Base-by-base conservation (phyloP, 192 early-diverging fungal genomes). In the Radiomyces spectabilis region DNA sequence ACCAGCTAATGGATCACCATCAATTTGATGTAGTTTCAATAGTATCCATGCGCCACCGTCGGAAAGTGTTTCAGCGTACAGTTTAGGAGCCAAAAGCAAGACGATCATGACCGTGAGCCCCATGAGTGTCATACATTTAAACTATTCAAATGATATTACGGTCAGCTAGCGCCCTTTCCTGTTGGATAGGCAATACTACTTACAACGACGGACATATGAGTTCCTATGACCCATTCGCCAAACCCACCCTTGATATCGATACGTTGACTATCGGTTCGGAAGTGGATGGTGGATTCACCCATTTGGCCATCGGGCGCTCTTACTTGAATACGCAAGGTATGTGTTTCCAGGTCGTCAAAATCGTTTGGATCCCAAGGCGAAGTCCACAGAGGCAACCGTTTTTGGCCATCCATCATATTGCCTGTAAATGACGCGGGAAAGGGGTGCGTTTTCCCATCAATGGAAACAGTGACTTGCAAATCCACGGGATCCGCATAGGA, bases 371-470 rank as follows among this genome's bases (percentile, higher is more conserved):
- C 72, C 92, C 92, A 96, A 13, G 70, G 66, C 1, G 72, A 59
- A 0, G 73, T 73, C 79, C 87, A 96, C 18, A 96, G 71, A 7
- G 88, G 92, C 5, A 89, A 62, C n/a, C n/a, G n/a, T n/a, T n/a
- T n/a, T n/a, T n/a, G n/a, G n/a, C n/a, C n/a, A n/a, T n/a, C n/a
- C 35, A 78, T 61, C 1, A 69, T 62, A 18, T 61, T 51, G 0
- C 53, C 59, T 5, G 32, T 27, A 25, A 75, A 83, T 12, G 41
- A 37, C 5, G 78, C 71, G 1, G 68, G 45, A 1, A 72, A 59
- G 25, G 69, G 51, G 47, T 79, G 79, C 27, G 25, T 24, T 9
- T 45, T 29, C 2, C 77, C 77, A 58, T 88, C 78, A 38, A 88
- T 73, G 47, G 31, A 61, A 13, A 75, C 71, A 25, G 50, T 32